Evolutionary conservation across 139 green algal species (phyloP), one percentile per base, ranked within the genome.

Genomic region (Pseudopediastrum boryanum): DNA sequence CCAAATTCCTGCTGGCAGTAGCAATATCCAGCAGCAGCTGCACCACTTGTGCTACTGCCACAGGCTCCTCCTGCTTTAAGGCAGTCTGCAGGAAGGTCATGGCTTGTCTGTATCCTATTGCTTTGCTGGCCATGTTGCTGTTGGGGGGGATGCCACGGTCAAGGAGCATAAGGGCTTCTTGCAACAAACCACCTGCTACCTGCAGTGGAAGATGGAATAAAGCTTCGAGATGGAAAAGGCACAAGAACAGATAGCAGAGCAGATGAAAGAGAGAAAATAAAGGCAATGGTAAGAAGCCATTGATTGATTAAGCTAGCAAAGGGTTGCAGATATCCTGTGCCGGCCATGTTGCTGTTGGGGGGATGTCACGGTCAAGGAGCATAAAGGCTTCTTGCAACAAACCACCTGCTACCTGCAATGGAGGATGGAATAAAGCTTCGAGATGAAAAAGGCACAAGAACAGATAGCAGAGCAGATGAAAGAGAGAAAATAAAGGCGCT

Each of bases 51-150:
- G 52, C 42, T 82, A 27, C 43, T 82, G 51, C 52, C 66, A 21
- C 58, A 27, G 50, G 25, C 6, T 82, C 16, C 65, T 39, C 1
- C 2, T 0, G 38, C 76, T 65, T 16, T 50, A 38, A 29, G 3
- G 10, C 58, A 56, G 33, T 9, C 77, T 81, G 76, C 78, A 87
- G 46, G 64, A 77, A 87, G 36, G 83, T 66, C 59, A 84, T 85
- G 5, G 84, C 86, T 71, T 89, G 86, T 2, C 83, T 71, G 83
- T 91, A 91, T 9, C 74, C 94, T 9, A 98, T 97, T 8, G 89
- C 90, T 23, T 89, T 85, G 12, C 85, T 81, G 4, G 91, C 92
- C 66, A 86, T 89, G 66, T 85, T 89, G 43, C 67, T 64, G 68
- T 90, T 88, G n/a, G 93, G 78, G 31, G 62, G 27, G 4, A 92